Percentiles rank a stretch among this genome's conserved stretches.
Conservation (phyloP, 768 basidiomycete genomes). For the Fomitopsis pulvina region DNA sequence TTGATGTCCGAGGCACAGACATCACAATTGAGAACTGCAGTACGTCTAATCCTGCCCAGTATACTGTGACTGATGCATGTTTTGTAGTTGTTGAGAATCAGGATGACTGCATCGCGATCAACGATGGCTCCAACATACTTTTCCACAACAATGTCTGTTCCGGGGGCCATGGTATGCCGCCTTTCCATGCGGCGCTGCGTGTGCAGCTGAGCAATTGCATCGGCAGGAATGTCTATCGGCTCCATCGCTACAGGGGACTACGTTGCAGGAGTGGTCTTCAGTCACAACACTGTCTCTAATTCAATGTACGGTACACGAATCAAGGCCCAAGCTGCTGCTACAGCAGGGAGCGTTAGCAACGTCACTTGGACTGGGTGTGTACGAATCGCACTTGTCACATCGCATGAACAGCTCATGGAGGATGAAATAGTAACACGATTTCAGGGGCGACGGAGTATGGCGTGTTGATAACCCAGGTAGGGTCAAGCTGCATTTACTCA, state of each 20-base stretch:
- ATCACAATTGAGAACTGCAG: slow-evolving; percentile 1
- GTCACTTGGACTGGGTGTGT: slow-evolving; percentile 38
- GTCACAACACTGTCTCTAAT: slow-evolving; percentile 48
- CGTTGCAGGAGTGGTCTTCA: slow-evolving; percentile 42
- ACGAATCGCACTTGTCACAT: not conserved
- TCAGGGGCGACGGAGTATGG: slow-evolving; percentile 44
- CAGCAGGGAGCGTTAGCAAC: slow-evolving; percentile 39
- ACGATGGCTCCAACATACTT: slow-evolving; percentile 28
- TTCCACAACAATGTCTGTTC: slow-evolving; percentile 45
- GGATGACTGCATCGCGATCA: slow-evolving; percentile 58
- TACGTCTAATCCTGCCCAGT: not conserved
- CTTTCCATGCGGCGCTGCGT: slow-evolving; percentile 24
- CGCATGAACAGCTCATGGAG: not conserved
- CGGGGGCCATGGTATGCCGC: slow-evolving; percentile 59
- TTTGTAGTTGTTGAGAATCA: slow-evolving; percentile 21
- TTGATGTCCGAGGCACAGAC: not conserved
- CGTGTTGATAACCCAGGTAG: slow-evolving; percentile 52
- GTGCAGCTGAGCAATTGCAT: no score
- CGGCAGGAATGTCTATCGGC: slow-evolving; percentile 26
- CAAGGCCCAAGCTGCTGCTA: slow-evolving; percentile 44
- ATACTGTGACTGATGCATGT: not conserved
- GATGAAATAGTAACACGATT: slow-evolving; percentile 35
- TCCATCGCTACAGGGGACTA: slow-evolving; percentile 42
- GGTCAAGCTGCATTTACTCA: not conserved
- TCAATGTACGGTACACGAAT: slow-evolving; percentile 43